These are phyloP conservation scores for Arachis stenosperma DNA, from an alignment of 306 rosid genomes.

Conservation along the genomic window DNA sequence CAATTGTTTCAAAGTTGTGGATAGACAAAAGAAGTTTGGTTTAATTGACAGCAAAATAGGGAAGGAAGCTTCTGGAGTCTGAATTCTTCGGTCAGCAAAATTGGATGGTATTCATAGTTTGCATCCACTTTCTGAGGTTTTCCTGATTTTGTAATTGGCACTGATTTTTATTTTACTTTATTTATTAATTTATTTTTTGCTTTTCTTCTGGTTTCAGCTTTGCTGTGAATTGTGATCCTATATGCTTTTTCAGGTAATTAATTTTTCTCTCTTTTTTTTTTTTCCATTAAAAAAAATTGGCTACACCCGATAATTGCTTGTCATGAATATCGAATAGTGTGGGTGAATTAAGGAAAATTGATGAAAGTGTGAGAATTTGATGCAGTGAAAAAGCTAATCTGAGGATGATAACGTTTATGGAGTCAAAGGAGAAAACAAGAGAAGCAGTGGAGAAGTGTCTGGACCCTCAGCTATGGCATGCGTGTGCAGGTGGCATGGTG, in stretches of 20 bases:
- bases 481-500: constrained; percentile 97
- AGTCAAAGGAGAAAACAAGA: constrained; percentile 71
- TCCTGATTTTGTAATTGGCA: constrained; percentile 41
- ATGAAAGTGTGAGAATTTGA: constrained; percentile 22
- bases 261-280: too few species aligned
- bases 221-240: constrained; percentile 40
- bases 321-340: background rate
- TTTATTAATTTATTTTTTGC: background rate
- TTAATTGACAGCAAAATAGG: constrained; percentile 5
- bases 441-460: constrained; percentile 66
- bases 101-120: constrained; percentile 28
- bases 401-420: constrained; percentile 91
- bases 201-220: constrained; percentile 24
- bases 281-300: too few species aligned
- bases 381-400: constrained; percentile 33
- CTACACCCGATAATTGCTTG: background rate
- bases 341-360: constrained; percentile 35
- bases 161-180: background rate
- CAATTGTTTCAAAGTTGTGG: constrained; percentile 4
- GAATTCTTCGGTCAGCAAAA: constrained; percentile 37
- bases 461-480: constrained; percentile 95
- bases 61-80: constrained; percentile 15
- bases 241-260: constrained; percentile 49
- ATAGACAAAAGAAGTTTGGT: constrained; percentile 1
- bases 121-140: constrained; percentile 28